A percentile compares a stretch with the other conserved stretches of the same genome.
These are phyloP conservation scores for Phytophthora colocasiae DNA, from an alignment of 352 stramenopile genomes.

Conservation along the genomic window DNA sequence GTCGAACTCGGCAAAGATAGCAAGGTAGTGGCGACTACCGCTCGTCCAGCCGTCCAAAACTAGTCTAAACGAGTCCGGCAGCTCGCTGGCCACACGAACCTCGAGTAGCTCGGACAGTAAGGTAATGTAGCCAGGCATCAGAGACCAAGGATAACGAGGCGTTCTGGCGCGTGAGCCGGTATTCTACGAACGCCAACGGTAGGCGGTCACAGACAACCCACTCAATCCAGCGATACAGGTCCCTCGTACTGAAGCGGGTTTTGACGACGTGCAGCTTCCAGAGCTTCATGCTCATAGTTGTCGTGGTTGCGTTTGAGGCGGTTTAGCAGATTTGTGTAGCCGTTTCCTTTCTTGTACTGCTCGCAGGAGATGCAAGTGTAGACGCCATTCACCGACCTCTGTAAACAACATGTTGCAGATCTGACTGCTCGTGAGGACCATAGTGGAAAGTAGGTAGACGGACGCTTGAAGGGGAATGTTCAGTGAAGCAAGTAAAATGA, in stretches of 20 bases:
- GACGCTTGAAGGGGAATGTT: no score
- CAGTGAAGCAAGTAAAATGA: no score
- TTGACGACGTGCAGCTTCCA: no score
- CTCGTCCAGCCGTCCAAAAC: neutral
- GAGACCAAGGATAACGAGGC: neutral
- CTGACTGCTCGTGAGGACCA: conserved; percentile 16
- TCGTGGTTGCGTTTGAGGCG: neutral
- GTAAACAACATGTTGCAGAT: neutral
- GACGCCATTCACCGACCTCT: neutral
- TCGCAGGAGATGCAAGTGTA: neutral
- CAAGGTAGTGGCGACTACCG: neutral
- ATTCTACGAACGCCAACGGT: neutral
- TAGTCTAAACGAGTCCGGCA: neutral
- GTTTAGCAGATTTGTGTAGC: conserved; percentile 15
- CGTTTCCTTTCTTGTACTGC: conserved; percentile 7
- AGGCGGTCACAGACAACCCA: neutral
- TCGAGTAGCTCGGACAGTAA: neutral
- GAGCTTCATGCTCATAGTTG: neutral
- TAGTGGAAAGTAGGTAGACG: neutral
- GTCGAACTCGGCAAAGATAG: neutral
- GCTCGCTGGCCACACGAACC: neutral
- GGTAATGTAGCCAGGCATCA: neutral
- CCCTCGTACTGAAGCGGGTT: neutral
- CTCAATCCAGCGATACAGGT: neutral
- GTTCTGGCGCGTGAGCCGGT: neutral